phyloP scores from a whole-genome alignment of 768 basidiomycete genomes.

The Leccinum broughii region DNA sequence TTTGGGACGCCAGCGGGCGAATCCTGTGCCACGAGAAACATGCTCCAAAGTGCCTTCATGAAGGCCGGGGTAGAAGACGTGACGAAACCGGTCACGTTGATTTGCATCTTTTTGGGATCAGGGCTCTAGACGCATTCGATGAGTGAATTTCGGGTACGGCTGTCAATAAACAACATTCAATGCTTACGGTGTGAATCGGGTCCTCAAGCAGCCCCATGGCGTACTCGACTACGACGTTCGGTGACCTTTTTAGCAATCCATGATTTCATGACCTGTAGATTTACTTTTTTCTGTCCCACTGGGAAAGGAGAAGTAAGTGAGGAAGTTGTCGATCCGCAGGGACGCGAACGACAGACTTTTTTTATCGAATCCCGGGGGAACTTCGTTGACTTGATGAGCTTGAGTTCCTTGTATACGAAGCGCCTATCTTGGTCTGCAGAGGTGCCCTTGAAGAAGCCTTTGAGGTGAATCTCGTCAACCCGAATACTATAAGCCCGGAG shows the following conservation, averaged over 20 bases:
- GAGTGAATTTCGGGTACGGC: not conserved
- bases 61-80: conserved; percentile 83
- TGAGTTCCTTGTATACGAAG: conserved; percentile 93
- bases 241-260: conserved; percentile 96
- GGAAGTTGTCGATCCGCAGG: not conserved
- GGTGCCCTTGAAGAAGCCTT: too few species aligned
- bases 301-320: not conserved
- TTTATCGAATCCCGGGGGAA: conserved; percentile 89
- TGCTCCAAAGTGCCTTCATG: conserved; percentile 86
- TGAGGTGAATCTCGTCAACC: too few species aligned
- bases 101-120: conserved; percentile 95
- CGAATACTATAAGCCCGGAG: too few species aligned
- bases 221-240: conserved; percentile 91
- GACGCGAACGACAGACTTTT: conserved; percentile 50
- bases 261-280: conserved; percentile 85
- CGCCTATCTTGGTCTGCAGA: conserved; percentile 44
- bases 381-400: conserved; percentile 85
- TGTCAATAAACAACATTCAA: not conserved
- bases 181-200: conserved; percentile 71
- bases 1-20: conserved; percentile 88
- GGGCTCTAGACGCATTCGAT: conserved; percentile 56
- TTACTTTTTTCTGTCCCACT: conserved; percentile 97
- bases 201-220: conserved; percentile 95
- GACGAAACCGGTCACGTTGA: conserved; percentile 90
- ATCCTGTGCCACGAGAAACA: conserved; percentile 88